Base-by-base conservation (phyloP, 164 flowering plant genomes). In the Pachysandra terminalis region DNA sequence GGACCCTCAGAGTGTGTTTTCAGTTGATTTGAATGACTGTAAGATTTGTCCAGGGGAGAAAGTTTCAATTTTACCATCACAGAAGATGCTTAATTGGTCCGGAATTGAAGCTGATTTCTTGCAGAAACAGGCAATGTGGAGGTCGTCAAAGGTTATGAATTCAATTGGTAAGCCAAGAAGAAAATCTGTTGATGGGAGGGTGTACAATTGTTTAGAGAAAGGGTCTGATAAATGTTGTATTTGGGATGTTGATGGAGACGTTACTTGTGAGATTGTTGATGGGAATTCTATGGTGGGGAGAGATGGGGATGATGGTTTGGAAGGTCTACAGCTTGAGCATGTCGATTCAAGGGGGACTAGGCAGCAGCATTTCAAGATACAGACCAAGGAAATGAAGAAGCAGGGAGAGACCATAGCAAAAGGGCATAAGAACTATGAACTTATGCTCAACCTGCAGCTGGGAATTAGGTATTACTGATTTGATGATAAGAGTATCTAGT, bases 391-490 rank as follows among this genome's bases (percentile, higher is more conserved):
- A 63, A 67, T 62, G 37, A 90, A 82, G 77, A 82, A 63, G 71
- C 94, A 81, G 58, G 96, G 96, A 14, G 68, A 54, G 64, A 85
- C 87, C 3, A 88, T 90, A 25, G 66, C 84, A 2, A 86, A 85
- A 72, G 93, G 91, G 55, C 93, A 90, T 64, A 88, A 85, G 74
- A 86, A 88, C 66, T 90, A 85, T 65, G 91, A 90, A n/a, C 89
- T 90, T 56, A 90, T 90, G 96, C 91, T 90, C 22, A 90, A 90
- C 76, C 78, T 90, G 74, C 96, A 90, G 79, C 78, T 88, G 48
- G 93, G 96, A 14, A 88, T 90, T 77, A 88, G 93, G 96, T 90
- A 82, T 56, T 25, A 1, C 53, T 49, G 19, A 24, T 61, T 28
- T 3, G 19, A 61, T 24, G 15, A 61, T 7, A 32, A 32, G 5